These are phyloP conservation scores for Lanmaoa pseudosensibilis DNA, from an alignment of 768 basidiomycete species.

Conservation along the genomic window DNA sequence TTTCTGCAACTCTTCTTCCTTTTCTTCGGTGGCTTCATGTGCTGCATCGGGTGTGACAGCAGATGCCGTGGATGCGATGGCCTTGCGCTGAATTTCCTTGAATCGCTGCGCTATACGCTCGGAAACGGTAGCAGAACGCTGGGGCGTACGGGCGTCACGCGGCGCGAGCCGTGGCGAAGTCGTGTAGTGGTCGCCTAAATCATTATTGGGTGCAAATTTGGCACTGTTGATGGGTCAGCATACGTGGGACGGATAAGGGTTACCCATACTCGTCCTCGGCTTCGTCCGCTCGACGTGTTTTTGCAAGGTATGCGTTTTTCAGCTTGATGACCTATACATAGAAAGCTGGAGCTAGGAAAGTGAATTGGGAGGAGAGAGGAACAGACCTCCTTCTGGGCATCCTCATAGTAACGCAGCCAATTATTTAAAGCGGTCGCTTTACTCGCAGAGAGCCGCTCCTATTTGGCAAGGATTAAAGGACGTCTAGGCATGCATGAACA, in stretches of 20 bases:
- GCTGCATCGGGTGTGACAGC: slow-evolving; percentile 23
- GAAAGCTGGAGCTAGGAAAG: slow-evolving; percentile 2
- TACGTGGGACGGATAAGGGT: neutral
- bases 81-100: slow-evolving; percentile 70
- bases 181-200: slow-evolving; percentile 71
- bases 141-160: slow-evolving; percentile 51
- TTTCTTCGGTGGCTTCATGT: slow-evolving; percentile 31
- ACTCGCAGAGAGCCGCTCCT: slow-evolving; percentile 65
- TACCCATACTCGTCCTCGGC: slow-evolving; percentile 86
- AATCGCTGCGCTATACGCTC: slow-evolving; percentile 85
- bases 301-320: slow-evolving; percentile 74
- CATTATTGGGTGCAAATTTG: slow-evolving; percentile 79
- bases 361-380: neutral
- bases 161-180: slow-evolving; percentile 71
- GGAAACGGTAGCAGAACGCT: slow-evolving; percentile 75
- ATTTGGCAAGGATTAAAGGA: slow-evolving; percentile 14
- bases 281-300: slow-evolving; percentile 84
- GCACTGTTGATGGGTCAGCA: slow-evolving; percentile 49
- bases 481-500: slow-evolving; percentile 3
- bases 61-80: slow-evolving; percentile 35
- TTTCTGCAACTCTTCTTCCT: slow-evolving; percentile 44
- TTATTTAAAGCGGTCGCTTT: slow-evolving; percentile 59
- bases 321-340: slow-evolving; percentile 53
- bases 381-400: slow-evolving; percentile 61
- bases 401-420: slow-evolving; percentile 71